Evolutionary conservation across 768 basidiomycete genomes (phyloP).

Genomic region (Termitomyces sp.): DNA sequence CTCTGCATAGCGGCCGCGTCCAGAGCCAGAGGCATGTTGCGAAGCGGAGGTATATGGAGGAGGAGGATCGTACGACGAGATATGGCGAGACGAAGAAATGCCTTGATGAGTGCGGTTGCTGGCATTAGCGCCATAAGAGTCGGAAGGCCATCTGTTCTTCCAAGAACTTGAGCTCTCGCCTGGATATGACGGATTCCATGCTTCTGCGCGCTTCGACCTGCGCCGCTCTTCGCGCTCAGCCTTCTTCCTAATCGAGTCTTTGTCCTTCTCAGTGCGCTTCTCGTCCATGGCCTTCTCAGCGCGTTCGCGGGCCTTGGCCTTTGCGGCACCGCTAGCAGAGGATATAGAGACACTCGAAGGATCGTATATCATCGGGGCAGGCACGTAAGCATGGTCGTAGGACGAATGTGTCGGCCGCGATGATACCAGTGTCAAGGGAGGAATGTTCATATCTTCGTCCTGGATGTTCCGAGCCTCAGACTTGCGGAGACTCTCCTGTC

Average conservation of each 20-base stretch:
- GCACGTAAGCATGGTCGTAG: constrained; percentile 14
- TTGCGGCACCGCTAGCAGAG: constrained; percentile 49
- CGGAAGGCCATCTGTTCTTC: constrained; percentile 1
- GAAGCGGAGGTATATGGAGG: constrained; percentile 10
- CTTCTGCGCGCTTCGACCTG: not conserved
- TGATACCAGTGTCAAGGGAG: constrained; percentile 4
- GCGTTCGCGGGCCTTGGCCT: constrained; percentile 31
- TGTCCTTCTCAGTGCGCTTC: constrained; percentile 3
- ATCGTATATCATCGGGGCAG: constrained; percentile 14
- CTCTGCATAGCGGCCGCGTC: constrained; percentile 3
- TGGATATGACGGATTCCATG: not conserved
- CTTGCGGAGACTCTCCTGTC: not conserved
- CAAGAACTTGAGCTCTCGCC: constrained; percentile 1
- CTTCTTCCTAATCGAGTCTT: constrained; percentile 3
- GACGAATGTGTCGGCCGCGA: constrained; percentile 4
- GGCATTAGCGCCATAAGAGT: not conserved
- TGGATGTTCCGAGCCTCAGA: not conserved
- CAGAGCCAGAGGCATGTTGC: constrained; percentile 5
- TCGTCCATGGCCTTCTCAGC: constrained; percentile 21
- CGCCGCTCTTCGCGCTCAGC: constrained; percentile 4
- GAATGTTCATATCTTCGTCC: not conserved
- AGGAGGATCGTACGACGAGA: constrained; percentile 8
- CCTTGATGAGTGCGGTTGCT: not conserved
- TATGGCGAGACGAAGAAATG: constrained; percentile 5
- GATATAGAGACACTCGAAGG: constrained; percentile 18